Conservation (phyloP, 2,329 filamentous ascomycete species). For the Trichoderma sp. region DNA sequence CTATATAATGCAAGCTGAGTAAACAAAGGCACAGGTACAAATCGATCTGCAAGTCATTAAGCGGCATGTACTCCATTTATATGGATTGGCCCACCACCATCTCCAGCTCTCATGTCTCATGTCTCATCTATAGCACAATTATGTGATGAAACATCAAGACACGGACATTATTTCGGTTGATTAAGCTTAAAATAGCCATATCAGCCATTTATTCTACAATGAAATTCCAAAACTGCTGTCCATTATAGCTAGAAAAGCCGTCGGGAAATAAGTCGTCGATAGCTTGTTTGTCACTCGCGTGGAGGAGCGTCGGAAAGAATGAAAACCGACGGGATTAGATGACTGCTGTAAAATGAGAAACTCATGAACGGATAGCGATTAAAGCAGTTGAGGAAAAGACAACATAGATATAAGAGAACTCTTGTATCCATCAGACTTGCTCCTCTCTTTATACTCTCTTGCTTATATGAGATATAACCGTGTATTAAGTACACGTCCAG, state of each 20-base stretch:
- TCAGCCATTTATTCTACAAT: background rate
- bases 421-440: background rate
- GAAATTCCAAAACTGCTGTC: background rate
- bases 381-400: background rate
- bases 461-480: background rate
- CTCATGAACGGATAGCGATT: background rate
- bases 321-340: background rate
- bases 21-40: background rate
- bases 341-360: background rate
- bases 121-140: background rate
- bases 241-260: background rate
- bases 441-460: background rate
- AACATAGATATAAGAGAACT: background rate
- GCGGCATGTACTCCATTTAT: background rate
- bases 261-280: background rate
- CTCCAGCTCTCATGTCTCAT: background rate
- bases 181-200: background rate
- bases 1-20: background rate
- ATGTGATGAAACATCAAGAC: background rate
- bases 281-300: background rate
- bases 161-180: background rate
- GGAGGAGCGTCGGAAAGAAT: background rate
- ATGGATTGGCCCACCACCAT: background rate
- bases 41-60: background rate
- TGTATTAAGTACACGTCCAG: background rate